Evolutionary conservation across 2,329 filamentous ascomycete genomes (phyloP).

Genomic region (Penicillium griseofulvum): DNA sequence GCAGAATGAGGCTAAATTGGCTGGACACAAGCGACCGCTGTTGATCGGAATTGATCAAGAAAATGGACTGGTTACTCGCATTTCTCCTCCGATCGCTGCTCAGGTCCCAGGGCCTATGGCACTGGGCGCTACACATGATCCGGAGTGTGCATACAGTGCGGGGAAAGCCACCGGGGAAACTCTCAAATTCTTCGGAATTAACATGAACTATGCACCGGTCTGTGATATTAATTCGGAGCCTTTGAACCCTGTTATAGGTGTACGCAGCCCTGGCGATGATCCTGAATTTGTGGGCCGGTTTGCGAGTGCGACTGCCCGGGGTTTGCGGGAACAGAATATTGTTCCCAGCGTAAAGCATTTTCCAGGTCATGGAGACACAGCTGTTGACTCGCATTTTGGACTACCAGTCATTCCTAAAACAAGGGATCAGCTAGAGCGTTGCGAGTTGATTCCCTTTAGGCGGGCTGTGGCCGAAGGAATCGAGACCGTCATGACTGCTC

Average conservation of each 20-base stretch:
- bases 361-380: slow-evolving; percentile 46
- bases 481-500: slow-evolving; percentile 48
- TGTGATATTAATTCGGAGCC: slow-evolving; percentile 48
- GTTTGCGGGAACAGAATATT: slow-evolving; percentile 40
- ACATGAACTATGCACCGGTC: slow-evolving; percentile 48
- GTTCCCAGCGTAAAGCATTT: slow-evolving; percentile 48
- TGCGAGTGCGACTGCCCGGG: slow-evolving; percentile 38
- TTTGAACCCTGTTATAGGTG: slow-evolving; percentile 45
- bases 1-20: slow-evolving; percentile 40
- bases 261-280: slow-evolving; percentile 45
- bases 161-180: slow-evolving; percentile 41
- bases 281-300: slow-evolving; percentile 44
- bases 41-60: slow-evolving; percentile 49
- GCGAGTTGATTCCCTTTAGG: slow-evolving; percentile 46
- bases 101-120: slow-evolving; percentile 47
- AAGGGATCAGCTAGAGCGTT: slow-evolving; percentile 38
- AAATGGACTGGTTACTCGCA: slow-evolving; percentile 46
- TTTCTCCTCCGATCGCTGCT: slow-evolving; percentile 40
- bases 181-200: slow-evolving; percentile 42
- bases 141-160: slow-evolving; percentile 36
- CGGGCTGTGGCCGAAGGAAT: slow-evolving; percentile 43
- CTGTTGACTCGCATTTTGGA: slow-evolving; percentile 46
- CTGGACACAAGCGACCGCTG: slow-evolving; percentile 41
- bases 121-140: slow-evolving; percentile 42
- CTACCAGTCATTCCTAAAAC: slow-evolving; percentile 42